Percentiles rank a stretch among this genome's conserved stretches.
Conservation (phyloP, 352 stramenopile genomes). For the Globisporangium splendens region DNA sequence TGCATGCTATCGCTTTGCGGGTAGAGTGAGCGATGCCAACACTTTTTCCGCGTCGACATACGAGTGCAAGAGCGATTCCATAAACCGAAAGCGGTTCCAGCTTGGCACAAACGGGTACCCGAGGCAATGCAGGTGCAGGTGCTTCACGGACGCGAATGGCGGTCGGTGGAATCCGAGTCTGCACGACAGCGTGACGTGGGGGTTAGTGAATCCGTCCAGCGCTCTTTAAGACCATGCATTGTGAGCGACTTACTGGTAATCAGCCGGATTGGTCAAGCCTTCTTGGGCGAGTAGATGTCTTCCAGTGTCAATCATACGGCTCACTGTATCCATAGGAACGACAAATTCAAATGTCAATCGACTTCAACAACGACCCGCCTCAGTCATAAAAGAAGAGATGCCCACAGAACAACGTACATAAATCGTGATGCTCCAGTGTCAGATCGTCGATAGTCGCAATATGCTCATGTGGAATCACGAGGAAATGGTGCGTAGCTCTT, state of each 20-base stretch:
- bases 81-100: slow-evolving; percentile 68
- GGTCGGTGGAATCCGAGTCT: slow-evolving; percentile 74
- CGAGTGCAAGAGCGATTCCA: slow-evolving; percentile 43
- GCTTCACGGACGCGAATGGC: slow-evolving; percentile 65
- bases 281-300: slow-evolving; percentile 41
- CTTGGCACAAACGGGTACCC: slow-evolving; percentile 52
- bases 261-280: slow-evolving; percentile 27
- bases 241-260: slow-evolving; percentile 26
- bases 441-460: slow-evolving; percentile 55
- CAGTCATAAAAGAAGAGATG: no score
- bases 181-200: neutral
- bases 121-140: slow-evolving; percentile 73
- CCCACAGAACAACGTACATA: slow-evolving; percentile 28
- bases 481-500: slow-evolving; percentile 44
- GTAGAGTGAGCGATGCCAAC: slow-evolving; percentile 22
- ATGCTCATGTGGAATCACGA: slow-evolving; percentile 64
- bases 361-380: neutral
- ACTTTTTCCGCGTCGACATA: slow-evolving; percentile 56
- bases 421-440: slow-evolving; percentile 26
- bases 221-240: no score
- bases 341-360: neutral
- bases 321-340: slow-evolving; percentile 26
- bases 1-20: slow-evolving; percentile 2
- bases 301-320: slow-evolving; percentile 54
- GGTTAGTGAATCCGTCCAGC: neutral